phyloP scores from a whole-genome alignment of 345 rosid species.

The Laguncularia racemosa region DNA sequence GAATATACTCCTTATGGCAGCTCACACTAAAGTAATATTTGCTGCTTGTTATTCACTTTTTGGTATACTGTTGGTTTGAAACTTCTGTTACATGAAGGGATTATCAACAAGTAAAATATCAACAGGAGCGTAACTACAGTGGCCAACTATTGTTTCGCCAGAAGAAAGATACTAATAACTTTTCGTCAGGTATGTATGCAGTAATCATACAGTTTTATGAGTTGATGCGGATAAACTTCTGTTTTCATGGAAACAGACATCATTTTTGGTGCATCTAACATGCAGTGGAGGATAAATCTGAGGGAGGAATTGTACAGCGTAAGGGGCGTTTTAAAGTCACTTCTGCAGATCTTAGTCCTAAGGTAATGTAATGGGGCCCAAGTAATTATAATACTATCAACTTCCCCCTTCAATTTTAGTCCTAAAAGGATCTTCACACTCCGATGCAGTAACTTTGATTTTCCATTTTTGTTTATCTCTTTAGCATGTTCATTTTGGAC shows the following conservation, averaged over 20 bases:
- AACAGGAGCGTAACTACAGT: constrained; percentile 60
- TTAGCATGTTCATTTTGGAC: too few species aligned
- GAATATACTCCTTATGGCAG: constrained; percentile 1
- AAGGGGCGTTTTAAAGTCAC: constrained; percentile 94
- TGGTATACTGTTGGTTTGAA: constrained; percentile 10
- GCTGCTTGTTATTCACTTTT: too few species aligned
- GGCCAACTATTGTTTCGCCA: constrained; percentile 60
- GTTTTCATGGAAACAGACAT: too few species aligned
- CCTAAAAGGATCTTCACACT: neutral
- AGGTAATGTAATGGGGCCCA: constrained; percentile 37
- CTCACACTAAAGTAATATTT: too few species aligned
- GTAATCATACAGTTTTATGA: constrained; percentile 10
- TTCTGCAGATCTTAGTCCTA: constrained; percentile 72
- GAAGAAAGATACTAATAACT: constrained; percentile 56
- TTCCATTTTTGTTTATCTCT: too few species aligned
- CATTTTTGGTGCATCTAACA: constrained; percentile 1
- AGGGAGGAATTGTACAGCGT: constrained; percentile 69
- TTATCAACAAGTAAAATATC: constrained; percentile 44
- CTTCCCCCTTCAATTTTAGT: constrained; percentile 3
- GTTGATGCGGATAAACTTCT: too few species aligned
- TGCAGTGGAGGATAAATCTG: constrained; percentile 68
- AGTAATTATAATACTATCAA: neutral
- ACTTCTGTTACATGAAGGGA: constrained; percentile 43
- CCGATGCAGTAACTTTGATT: too few species aligned
- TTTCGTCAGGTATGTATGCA: constrained; percentile 35